Evolutionary conservation across 164 flowering plant genomes (phyloP).

Genomic region (Berberis thunbergii): DNA sequence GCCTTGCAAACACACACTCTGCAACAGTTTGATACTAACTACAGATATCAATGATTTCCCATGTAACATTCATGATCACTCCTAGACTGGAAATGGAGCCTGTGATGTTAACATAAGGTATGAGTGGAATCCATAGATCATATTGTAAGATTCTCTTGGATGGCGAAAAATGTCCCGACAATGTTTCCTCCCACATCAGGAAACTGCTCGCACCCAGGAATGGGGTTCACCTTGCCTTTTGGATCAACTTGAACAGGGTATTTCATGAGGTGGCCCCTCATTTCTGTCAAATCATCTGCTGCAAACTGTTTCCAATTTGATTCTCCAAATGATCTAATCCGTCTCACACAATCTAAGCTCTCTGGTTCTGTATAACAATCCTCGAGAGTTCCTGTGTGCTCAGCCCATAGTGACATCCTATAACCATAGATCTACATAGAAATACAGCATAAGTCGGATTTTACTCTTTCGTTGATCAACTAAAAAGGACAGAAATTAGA

Average conservation of each 20-base stretch:
- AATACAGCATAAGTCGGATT: not conserved
- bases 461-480: not conserved
- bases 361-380: slow-evolving; percentile 67
- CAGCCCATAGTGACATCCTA: slow-evolving; percentile 98
- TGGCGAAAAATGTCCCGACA: slow-evolving; percentile 60
- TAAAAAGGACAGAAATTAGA: not conserved
- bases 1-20: too few species aligned
- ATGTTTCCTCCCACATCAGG: slow-evolving; percentile 89
- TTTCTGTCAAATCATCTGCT: slow-evolving; percentile 54
- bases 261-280: slow-evolving; percentile 82
- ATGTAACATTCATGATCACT: too few species aligned
- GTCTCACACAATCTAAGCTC: slow-evolving; percentile 67
- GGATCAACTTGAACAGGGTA: slow-evolving; percentile 84
- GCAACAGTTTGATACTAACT: too few species aligned
- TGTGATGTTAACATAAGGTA: not conserved
- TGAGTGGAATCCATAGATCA: slow-evolving; percentile 14
- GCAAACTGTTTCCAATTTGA: slow-evolving; percentile 80
- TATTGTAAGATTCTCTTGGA: slow-evolving; percentile 89
- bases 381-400: slow-evolving; percentile 66
- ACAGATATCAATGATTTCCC: too few species aligned
- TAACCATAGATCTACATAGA: slow-evolving; percentile 71
- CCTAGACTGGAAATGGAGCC: not conserved
- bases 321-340: slow-evolving; percentile 55
- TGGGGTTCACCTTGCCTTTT: slow-evolving; percentile 70
- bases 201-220: slow-evolving; percentile 63